Base-by-base conservation (phyloP, 179 eudicot genomes). In the Sideroxylon spinosum region DNA sequence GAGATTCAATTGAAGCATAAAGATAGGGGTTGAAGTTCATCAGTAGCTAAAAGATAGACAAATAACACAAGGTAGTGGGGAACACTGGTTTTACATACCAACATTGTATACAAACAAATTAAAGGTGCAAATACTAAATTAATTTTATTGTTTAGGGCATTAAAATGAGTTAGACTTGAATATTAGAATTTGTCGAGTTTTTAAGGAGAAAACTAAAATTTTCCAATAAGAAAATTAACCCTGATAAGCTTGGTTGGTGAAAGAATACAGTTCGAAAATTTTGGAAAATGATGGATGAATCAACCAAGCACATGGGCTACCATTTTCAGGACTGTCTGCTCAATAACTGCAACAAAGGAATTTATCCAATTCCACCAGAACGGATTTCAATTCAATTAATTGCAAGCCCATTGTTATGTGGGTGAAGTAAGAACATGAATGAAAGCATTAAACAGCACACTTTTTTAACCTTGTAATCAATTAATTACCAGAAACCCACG, bases 321-420 rank as follows among this genome's bases (percentile, higher is more conserved):
- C 55, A 68, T 44, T 68, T 68, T 46, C n/a, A 9, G 72, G 16
- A 68, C 16, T n/a, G 53, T 9, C 3, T 17, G 26, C 44, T n/a
- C 20, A 68, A 44, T 19, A 68, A 68, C 44, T 44, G 72, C 72
- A 44, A 20, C 72, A 44, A 68, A 68, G 72, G 46, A 17, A 2
- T 68, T 8, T n/a, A 44, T 19, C 72, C 72, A 68, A 16, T 44
- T 19, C 46, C 26, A 44, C 46, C 16, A 68, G 44, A 44, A 68
- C 23, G 52, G 71, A 68, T 19, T 67, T 29, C 25, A 44, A 44
- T 48, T 68, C 72, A 37, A 44, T 20, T 46, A 44, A 12, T 44
- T 3, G 53, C 44, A 37, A 44, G n/a, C 23, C 13, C 55, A 68
- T 11, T 37, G 37, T n/a, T n/a, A 20, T 32, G 23, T 32, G 71